A percentile compares a stretch with the other conserved stretches of the same genome.
Evolutionary conservation across 208 protist species (phyloP).

Genomic region (Herpetomonas samuelpessoai): DNA sequence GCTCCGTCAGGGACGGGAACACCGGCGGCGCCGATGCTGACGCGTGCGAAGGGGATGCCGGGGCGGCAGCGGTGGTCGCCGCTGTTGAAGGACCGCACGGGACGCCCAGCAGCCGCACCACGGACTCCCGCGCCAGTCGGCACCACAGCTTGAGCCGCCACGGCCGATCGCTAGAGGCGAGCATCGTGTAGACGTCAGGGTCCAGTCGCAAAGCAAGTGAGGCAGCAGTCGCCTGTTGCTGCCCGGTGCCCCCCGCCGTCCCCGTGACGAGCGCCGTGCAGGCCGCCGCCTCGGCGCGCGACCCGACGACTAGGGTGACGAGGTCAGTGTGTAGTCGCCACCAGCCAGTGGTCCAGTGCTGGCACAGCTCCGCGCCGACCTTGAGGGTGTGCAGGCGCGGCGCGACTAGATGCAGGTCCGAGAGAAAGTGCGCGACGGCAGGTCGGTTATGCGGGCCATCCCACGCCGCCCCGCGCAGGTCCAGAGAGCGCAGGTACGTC

Average conservation of each 20-base stretch:
- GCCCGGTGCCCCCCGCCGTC: not conserved
- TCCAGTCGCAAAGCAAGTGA: slow-evolving; percentile 27
- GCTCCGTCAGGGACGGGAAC: slow-evolving; percentile 44
- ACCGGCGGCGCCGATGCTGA: slow-evolving; percentile 4
- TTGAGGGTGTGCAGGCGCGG: slow-evolving; percentile 56
- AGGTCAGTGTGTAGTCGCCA: slow-evolving; percentile 61
- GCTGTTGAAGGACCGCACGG: slow-evolving; percentile 3
- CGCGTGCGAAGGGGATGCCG: not conserved
- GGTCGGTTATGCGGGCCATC: slow-evolving; percentile 12
- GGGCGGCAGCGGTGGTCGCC: not conserved
- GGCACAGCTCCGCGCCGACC: slow-evolving; percentile 48
- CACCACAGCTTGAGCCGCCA: slow-evolving; percentile 83
- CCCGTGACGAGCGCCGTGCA: not conserved
- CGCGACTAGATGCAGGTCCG: slow-evolving; percentile 64
- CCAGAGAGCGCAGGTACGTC: slow-evolving; percentile 46
- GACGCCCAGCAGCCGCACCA: slow-evolving; percentile 37
- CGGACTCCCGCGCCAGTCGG: slow-evolving; percentile 25
- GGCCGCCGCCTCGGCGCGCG: slow-evolving; percentile 29
- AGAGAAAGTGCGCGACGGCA: slow-evolving; percentile 44
- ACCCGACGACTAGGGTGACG: slow-evolving; percentile 50
- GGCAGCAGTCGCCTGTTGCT: not conserved
- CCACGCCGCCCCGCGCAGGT: slow-evolving; percentile 73
- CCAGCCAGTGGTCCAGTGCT: slow-evolving; percentile 68
- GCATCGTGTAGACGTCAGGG: slow-evolving; percentile 50
- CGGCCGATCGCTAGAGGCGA: slow-evolving; percentile 22